Conservation (phyloP, 169 alveolate genomes). For the Plasmodium vivax region DNA sequence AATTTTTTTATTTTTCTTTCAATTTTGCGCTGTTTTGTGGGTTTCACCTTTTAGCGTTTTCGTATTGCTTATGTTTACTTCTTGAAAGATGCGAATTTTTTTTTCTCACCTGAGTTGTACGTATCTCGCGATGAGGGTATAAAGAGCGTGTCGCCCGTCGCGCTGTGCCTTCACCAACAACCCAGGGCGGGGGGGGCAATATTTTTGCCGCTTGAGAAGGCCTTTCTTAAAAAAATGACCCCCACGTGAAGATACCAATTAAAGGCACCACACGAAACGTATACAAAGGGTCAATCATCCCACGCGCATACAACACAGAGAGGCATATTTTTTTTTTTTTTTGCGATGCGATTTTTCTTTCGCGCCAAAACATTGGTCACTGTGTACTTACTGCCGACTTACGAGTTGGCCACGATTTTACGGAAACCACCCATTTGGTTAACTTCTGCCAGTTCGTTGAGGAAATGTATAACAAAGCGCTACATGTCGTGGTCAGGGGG, state of each 20-base stretch:
- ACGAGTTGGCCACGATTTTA: not conserved
- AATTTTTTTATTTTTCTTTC: not conserved
- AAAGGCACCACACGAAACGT: no score
- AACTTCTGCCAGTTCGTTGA: not conserved
- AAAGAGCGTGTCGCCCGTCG: not conserved
- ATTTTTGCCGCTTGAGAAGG: not conserved
- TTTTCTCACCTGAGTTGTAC: not conserved
- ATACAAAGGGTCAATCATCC: no score
- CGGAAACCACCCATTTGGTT: not conserved
- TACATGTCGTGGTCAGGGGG: not conserved
- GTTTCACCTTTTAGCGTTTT: not conserved
- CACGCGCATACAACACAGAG: no score
- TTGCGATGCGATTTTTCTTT: no score
- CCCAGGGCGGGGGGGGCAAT: not conserved
- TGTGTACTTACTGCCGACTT: not conserved
- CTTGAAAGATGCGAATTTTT: not conserved
- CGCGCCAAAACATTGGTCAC: no score
- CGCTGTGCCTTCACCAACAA: not conserved
- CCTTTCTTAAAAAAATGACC: no score
- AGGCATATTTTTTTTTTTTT: no score
- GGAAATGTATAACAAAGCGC: not conserved
- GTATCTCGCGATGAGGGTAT: not conserved
- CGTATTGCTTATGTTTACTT: not conserved
- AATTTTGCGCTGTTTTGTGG: not conserved
- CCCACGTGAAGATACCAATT: no score